These are phyloP conservation scores for Syzygium syzygioides DNA, from an alignment of 441 rosid genomes.

Conservation along the genomic window DNA sequence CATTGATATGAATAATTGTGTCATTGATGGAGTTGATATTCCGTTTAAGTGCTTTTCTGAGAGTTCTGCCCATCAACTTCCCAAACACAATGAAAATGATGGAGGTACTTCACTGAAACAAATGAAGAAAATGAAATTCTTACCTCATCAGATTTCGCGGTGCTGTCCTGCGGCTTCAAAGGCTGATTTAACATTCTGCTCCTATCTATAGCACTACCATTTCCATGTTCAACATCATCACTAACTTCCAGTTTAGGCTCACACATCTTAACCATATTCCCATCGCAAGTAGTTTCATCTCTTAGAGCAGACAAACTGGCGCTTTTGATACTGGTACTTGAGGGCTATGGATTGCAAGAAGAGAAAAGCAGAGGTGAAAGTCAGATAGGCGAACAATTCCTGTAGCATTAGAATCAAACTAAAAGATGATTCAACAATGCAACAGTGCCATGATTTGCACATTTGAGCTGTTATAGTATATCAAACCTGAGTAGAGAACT, in stretches of 20 bases:
- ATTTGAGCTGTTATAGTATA: background rate
- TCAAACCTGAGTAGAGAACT: background rate
- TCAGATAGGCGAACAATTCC: background rate
- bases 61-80: background rate
- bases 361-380: slow-evolving; percentile 5
- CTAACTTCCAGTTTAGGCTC: slow-evolving; percentile 6
- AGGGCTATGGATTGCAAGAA: slow-evolving; percentile 16
- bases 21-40: background rate
- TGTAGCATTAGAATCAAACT: background rate
- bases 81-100: background rate
- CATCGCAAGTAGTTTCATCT: background rate
- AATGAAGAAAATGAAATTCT: background rate
- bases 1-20: slow-evolving; percentile 11
- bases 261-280: slow-evolving; percentile 6
- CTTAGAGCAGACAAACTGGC: slow-evolving; percentile 3
- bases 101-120: background rate
- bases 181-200: slow-evolving; percentile 10
- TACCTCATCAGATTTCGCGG: slow-evolving; percentile 13
- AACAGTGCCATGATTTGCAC: background rate
- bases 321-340: slow-evolving; percentile 5
- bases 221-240: slow-evolving; percentile 5
- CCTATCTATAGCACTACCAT: slow-evolving; percentile 16
- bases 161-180: slow-evolving; percentile 8
- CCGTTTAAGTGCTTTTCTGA: background rate
- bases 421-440: background rate